Base-by-base conservation (phyloP, 164 flowering plant genomes). In the Vitis amurensis region DNA sequence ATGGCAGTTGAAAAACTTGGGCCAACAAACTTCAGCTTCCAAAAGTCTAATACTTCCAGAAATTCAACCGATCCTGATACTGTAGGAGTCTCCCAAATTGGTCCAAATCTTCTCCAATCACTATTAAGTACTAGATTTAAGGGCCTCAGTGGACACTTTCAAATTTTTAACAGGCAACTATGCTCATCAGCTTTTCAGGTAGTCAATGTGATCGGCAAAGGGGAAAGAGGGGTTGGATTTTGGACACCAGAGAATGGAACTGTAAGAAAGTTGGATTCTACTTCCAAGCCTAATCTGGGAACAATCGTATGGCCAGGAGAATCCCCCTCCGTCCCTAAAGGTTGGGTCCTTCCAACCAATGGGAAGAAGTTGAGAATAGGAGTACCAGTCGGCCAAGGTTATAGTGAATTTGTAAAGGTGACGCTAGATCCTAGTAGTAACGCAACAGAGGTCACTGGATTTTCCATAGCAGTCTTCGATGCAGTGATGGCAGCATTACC, bases 271-370 rank as follows among this genome's bases (percentile, higher is more conserved):
- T 23, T 67, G 49, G n/a, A 58, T 31, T 11, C 37, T 3, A 63
- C 49, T 49, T 23, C 63, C 10, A 50, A 8, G n/a, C 4, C 31
- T 14, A 11, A 49, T 61, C 52, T 63, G 1, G 16, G 15, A 47
- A 2, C 50, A 48, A 68, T 77, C 7, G 73, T 80, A 11, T 84
- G 85, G 85, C 85, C 87, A 0, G 87, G 86, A 2, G 83, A 71
- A 4, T 15, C 78, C 1, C 61, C 68, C 0, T 1, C 9, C 0
- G 57, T 8, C 0, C 88, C 88, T 1, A 77, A 37, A 55, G 84
- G 82, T 31, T 77, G 77, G 79, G 75, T 27, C 5, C 61, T 73
- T 12, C 82, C 88, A 29, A 63, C 76, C 14, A 68, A 27, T 55
- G 80, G 74, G 50, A 73, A 65, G 47, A 82, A 72, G 30, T 16